Evolutionary conservation across 208 protist genomes (phyloP).

Genomic region (Acanthamoeba lenticulata): DNA sequence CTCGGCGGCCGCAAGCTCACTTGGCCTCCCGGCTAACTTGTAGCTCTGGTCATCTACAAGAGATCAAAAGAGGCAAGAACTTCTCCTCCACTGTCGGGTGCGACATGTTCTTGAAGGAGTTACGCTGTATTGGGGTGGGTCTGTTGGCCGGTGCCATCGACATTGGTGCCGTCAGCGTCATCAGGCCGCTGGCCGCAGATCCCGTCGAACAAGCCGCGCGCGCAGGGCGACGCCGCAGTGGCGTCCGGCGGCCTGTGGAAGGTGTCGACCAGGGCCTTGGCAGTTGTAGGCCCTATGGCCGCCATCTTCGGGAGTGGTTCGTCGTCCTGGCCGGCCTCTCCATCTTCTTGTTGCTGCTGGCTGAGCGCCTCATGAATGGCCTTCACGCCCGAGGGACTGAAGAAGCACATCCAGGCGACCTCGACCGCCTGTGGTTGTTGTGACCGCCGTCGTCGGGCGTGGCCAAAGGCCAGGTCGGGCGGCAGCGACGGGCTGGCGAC

Average conservation of each 20-base stretch:
- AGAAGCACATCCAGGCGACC: constrained; percentile 46
- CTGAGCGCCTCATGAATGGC: background rate
- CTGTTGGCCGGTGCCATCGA: too few relatives aligned
- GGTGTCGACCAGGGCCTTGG: background rate
- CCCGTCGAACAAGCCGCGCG: background rate
- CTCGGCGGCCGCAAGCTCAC: constrained; percentile 82
- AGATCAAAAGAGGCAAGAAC: too few relatives aligned
- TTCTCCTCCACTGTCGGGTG: too few relatives aligned
- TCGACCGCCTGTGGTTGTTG: background rate
- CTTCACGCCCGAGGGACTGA: constrained; percentile 34
- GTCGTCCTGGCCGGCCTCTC: background rate
- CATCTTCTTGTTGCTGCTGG: background rate
- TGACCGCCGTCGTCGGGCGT: background rate
- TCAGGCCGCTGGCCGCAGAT: too few relatives aligned
- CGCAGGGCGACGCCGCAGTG: background rate
- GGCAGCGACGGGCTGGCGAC: constrained; percentile 2
- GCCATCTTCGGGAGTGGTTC: background rate
- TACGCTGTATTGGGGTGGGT: too few relatives aligned
- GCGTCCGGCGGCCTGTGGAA: background rate
- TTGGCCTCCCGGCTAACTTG: constrained; percentile 83
- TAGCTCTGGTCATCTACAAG: background rate
- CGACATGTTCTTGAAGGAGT: background rate
- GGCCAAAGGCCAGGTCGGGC: background rate
- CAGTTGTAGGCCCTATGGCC: constrained; percentile 24
- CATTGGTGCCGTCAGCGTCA: too few relatives aligned